A percentile compares a stretch with the other conserved stretches of the same genome.
Conservation (phyloP, 352 stramenopile species). For the Pythium diclinum region DNA sequence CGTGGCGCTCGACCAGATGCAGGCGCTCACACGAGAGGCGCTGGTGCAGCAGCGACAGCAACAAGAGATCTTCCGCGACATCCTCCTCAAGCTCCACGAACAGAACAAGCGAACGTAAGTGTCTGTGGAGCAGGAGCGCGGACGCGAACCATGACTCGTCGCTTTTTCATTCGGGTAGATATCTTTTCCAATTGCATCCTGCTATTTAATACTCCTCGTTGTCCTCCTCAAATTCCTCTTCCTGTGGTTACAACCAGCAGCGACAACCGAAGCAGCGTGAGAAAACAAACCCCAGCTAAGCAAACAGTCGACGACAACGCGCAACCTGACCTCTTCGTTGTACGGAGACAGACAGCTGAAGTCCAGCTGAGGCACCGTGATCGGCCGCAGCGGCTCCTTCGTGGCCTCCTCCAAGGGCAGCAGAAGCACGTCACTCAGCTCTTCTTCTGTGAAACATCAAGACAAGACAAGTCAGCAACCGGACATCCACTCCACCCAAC, state of each 20-base stretch:
- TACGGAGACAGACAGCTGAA: conserved; percentile 50
- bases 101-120: conserved; percentile 1
- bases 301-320: neutral
- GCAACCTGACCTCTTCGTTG: conserved; percentile 43
- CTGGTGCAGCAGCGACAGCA: conserved; percentile 63
- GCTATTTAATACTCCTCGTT: conserved; percentile 33
- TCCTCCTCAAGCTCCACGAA: conserved; percentile 41
- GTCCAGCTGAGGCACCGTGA: conserved; percentile 43
- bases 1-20: conserved; percentile 57
- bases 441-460: neutral
- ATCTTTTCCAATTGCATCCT: conserved; percentile 15
- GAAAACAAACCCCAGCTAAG: neutral
- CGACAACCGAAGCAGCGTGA: neutral
- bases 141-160: neutral
- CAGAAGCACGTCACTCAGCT: conserved; percentile 16
- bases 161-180: neutral
- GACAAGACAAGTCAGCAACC: neutral
- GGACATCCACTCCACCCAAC: too few relatives aligned
- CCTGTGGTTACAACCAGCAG: conserved; percentile 7
- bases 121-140: neutral
- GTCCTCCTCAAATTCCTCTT: conserved; percentile 39
- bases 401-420: conserved; percentile 12
- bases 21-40: conserved; percentile 46
- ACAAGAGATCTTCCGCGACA: conserved; percentile 56
- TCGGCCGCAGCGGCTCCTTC: conserved; percentile 20